Evolutionary conservation across 345 rosid species (phyloP).

Genomic region (Lepidium didymum): DNA sequence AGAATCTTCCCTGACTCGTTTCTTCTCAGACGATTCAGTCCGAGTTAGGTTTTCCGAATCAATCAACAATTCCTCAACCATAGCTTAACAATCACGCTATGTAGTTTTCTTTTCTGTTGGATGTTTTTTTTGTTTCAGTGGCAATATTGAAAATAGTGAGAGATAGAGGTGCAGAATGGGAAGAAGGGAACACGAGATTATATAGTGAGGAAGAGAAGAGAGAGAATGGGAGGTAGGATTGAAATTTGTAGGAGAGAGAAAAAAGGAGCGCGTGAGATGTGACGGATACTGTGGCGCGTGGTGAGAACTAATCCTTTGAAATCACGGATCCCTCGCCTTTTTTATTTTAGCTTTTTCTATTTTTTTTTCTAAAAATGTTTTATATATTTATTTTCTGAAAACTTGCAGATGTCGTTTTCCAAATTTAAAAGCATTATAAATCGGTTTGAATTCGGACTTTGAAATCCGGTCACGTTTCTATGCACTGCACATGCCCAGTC

Average conservation of each 20-base stretch:
- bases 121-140: not conserved
- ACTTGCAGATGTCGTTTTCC: slow-evolving; percentile 24
- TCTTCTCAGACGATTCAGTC: slow-evolving; percentile 22
- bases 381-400: not conserved
- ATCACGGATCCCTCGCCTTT: slow-evolving; percentile 46
- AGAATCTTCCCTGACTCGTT: slow-evolving; percentile 44
- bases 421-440: slow-evolving; percentile 17
- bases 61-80: slow-evolving; percentile 33
- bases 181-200: slow-evolving; percentile 32
- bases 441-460: slow-evolving; percentile 22
- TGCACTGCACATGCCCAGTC: slow-evolving; percentile 35
- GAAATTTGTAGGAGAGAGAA: slow-evolving; percentile 1
- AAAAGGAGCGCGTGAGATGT: slow-evolving; percentile 22
- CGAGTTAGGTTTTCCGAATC: slow-evolving; percentile 3
- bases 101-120: not conserved
- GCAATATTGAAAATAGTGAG: slow-evolving; percentile 3
- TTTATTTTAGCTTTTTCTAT: slow-evolving; percentile 5
- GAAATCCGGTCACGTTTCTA: slow-evolving; percentile 28
- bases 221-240: slow-evolving; percentile 28
- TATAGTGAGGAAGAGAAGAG: slow-evolving; percentile 37
- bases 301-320: slow-evolving; percentile 33
- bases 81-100: not conserved
- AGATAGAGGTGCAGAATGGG: slow-evolving; percentile 31
- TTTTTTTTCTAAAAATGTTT: not conserved
- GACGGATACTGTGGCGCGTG: slow-evolving; percentile 49